Evolutionary conservation across 2,329 filamentous ascomycete genomes (phyloP).

Genomic region (Daldinia sp.): DNA sequence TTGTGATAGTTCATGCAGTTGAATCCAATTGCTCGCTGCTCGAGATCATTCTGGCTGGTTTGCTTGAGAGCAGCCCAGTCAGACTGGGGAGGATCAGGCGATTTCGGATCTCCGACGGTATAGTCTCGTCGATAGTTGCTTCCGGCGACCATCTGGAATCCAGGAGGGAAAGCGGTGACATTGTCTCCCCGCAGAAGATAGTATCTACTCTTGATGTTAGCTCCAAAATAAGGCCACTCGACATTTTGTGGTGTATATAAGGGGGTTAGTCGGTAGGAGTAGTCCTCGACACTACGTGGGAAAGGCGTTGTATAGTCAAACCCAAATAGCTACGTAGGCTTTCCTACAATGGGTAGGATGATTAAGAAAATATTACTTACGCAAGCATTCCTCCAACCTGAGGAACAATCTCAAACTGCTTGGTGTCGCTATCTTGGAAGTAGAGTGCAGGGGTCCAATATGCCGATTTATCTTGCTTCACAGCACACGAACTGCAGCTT

Average conservation of each 20-base stretch:
- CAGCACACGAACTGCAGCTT: conserved; percentile 83
- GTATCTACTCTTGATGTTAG: conserved; percentile 68
- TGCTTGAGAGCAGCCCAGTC: conserved; percentile 73
- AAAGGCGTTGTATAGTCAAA: neutral
- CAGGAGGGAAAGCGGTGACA: conserved; percentile 78
- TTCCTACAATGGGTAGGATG: neutral
- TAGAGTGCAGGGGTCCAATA: conserved; percentile 88
- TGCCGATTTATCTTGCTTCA: conserved; percentile 84
- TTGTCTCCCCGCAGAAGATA: conserved; percentile 78
- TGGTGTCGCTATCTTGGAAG: conserved; percentile 75
- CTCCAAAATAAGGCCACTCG: neutral
- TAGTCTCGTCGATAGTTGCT: conserved; percentile 76
- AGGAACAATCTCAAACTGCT: conserved; percentile 74
- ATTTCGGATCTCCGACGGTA: conserved; percentile 73
- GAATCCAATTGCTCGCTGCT: conserved; percentile 88
- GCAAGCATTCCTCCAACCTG: conserved; percentile 87
- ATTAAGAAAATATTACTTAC: conserved; percentile 64
- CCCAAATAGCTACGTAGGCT: neutral
- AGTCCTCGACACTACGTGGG: neutral
- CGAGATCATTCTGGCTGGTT: conserved; percentile 75
- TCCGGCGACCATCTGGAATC: conserved; percentile 87
- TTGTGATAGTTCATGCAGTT: conserved; percentile 89
- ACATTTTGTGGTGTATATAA: neutral
- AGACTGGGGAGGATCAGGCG: conserved; percentile 75
- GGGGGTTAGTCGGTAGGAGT: neutral